A percentile compares a stretch with the other conserved stretches of the same genome.
Evolutionary conservation across 2,329 filamentous ascomycete genomes (phyloP).

Genomic region (Clonostachys chloroleuca): DNA sequence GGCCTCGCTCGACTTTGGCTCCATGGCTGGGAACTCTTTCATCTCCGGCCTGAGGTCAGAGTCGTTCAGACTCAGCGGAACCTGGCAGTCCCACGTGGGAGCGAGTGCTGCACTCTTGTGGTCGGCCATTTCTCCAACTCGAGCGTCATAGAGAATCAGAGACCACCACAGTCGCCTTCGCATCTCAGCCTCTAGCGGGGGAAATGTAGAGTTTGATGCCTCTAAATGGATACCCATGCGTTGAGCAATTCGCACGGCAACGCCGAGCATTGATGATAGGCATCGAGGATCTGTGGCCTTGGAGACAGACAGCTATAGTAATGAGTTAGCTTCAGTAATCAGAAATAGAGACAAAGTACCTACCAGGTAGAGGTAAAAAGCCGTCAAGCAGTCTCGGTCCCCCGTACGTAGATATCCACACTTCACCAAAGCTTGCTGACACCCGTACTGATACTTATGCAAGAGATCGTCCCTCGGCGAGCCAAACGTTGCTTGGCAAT

Average conservation of each 20-base stretch:
- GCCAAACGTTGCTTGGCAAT: conserved; percentile 41
- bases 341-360: conserved; percentile 29
- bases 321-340: conserved; percentile 44
- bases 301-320: conserved; percentile 42
- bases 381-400: conserved; percentile 50
- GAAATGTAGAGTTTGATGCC: conserved; percentile 48
- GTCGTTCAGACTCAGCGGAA: conserved; percentile 55
- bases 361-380: conserved; percentile 52
- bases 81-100: conserved; percentile 54
- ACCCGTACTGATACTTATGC: conserved; percentile 38
- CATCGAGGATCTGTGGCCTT: conserved; percentile 39
- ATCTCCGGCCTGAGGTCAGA: conserved; percentile 50
- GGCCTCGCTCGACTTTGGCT: conserved; percentile 36
- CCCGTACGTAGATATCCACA: conserved; percentile 42
- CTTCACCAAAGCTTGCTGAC: conserved; percentile 48
- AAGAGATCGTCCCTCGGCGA: conserved; percentile 32
- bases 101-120: conserved; percentile 53
- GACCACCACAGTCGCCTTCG: conserved; percentile 65
- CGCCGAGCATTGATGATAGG: conserved; percentile 44
- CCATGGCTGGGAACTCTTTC: conserved; percentile 44
- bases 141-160: conserved; percentile 46
- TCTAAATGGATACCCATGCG: conserved; percentile 65
- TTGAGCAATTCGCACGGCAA: conserved; percentile 59
- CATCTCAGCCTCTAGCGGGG: conserved; percentile 64
- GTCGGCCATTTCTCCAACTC: conserved; percentile 46